Percentiles rank a stretch among this genome's conserved stretches.
Conservation (phyloP, 371 early-diverging fungal genomes). For the Lichtheimia corymbifera region DNA sequence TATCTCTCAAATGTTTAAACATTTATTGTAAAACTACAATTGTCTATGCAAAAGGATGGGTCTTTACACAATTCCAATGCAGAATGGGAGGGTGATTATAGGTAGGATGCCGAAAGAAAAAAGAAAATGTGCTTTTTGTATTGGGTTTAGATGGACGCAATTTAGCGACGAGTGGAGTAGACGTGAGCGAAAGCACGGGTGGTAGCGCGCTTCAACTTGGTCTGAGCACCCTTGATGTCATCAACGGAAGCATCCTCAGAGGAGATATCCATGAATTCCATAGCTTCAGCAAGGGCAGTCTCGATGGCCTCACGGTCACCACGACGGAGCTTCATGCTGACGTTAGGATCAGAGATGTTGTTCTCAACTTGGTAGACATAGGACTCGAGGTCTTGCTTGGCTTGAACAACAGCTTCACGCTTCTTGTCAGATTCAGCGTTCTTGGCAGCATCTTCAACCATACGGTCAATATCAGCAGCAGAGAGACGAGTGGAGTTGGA, state of each 20-base stretch:
- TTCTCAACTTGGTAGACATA: constrained; percentile 87
- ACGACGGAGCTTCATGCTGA: constrained; percentile 69
- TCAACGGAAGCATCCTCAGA: constrained; percentile 84
- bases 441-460: constrained; percentile 87
- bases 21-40: not conserved
- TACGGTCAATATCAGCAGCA: constrained; percentile 86
- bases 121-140: constrained; percentile 2
- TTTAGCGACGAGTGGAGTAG: constrained; percentile 59
- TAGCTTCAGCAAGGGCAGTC: constrained; percentile 80
- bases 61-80: not conserved
- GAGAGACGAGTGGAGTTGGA: constrained; percentile 89
- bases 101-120: not conserved
- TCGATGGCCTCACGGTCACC: constrained; percentile 83
- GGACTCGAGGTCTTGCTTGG: constrained; percentile 85
- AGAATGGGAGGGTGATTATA: not conserved
- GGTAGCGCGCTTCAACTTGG: constrained; percentile 88
- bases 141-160: not conserved
- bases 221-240: constrained; percentile 84
- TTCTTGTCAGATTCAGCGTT: constrained; percentile 84
- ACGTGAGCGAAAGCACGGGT: constrained; percentile 76
- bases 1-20: constrained; percentile 1
- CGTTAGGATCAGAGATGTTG: constrained; percentile 80
- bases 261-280: constrained; percentile 82
- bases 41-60: too few species aligned
- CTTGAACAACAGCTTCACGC: constrained; percentile 77